Percentiles rank a stretch among this genome's conserved stretches.
phyloP scores from a whole-genome alignment of 345 rosid species.

The Mangifera indica region DNA sequence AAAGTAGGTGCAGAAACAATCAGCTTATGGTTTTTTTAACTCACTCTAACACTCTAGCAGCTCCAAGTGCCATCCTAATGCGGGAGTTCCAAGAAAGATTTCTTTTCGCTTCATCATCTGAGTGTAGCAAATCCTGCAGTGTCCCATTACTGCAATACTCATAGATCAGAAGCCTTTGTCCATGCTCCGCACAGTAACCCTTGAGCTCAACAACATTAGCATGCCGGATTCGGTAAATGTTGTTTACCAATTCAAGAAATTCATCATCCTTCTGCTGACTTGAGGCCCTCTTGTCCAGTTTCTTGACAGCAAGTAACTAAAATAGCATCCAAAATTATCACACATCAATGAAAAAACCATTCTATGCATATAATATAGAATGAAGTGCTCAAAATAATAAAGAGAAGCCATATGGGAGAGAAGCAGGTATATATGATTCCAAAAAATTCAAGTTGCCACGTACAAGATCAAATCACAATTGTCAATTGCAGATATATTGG shows the following conservation, averaged over 20 bases:
- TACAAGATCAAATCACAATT: constrained; percentile 6
- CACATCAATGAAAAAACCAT: constrained; percentile 13
- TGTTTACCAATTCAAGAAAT: constrained; percentile 76
- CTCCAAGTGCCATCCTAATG: constrained; percentile 83
- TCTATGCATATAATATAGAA: not conserved
- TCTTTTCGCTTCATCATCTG: constrained; percentile 71
- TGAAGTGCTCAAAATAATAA: not conserved
- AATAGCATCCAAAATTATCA: constrained; percentile 28
- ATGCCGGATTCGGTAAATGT: constrained; percentile 75
- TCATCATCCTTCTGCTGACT: constrained; percentile 72
- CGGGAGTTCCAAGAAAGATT: constrained; percentile 80
- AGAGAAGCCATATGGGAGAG: not conserved
- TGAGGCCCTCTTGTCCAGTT: constrained; percentile 67
- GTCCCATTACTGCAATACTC: constrained; percentile 89
- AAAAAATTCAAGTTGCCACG: not conserved
- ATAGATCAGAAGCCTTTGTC: constrained; percentile 79
- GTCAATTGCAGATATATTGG: not conserved
- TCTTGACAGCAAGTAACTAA: constrained; percentile 89
- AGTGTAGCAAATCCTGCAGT: constrained; percentile 76
- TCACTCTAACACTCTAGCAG: constrained; percentile 96
- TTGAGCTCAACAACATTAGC: constrained; percentile 80
- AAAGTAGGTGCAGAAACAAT: not conserved
- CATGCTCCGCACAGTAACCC: constrained; percentile 98
- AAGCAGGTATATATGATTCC: not conserved
- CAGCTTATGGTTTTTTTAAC: constrained; percentile 24